A percentile compares a stretch with the other conserved stretches of the same genome.
These are phyloP conservation scores for Phytopythium oedochilum DNA, from an alignment of 352 stramenopile genomes.

Conservation along the genomic window DNA sequence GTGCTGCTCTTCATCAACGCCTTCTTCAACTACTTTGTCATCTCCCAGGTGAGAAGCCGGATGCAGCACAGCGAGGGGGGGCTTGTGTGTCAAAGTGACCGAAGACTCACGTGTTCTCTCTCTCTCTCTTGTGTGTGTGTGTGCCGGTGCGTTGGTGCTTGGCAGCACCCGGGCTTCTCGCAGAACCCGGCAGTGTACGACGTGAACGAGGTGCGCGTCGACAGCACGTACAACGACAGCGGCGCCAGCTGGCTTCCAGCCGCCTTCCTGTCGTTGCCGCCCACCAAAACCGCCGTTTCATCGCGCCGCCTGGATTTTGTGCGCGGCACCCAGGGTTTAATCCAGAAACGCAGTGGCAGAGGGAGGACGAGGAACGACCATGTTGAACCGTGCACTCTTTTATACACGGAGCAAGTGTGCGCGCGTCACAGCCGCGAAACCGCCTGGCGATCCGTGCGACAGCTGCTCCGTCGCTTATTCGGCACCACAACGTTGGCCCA, in stretches of 20 bases:
- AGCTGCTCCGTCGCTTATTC: neutral
- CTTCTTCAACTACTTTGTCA: slow-evolving; percentile 91
- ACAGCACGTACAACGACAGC: no score
- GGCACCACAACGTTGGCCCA: neutral
- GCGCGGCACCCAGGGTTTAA: neutral
- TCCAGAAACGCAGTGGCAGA: neutral
- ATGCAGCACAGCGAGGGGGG: no score
- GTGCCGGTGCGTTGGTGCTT: no score
- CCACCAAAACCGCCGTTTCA: neutral
- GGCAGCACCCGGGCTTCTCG: slow-evolving; percentile 47
- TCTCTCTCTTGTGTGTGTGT: no score
- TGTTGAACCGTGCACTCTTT: slow-evolving; percentile 4
- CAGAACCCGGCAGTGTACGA: slow-evolving; percentile 29
- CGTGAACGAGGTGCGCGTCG: slow-evolving; percentile 13
- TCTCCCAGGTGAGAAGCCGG: slow-evolving; percentile 66
- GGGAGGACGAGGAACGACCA: neutral
- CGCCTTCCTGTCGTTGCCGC: neutral
- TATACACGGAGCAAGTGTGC: neutral
- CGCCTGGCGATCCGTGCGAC: neutral
- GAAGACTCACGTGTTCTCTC: no score
- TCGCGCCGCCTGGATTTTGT: neutral
- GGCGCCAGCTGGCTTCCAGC: no score
- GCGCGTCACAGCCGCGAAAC: neutral
- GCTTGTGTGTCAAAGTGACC: no score
- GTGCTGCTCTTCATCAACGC: slow-evolving; percentile 85